These are phyloP conservation scores for Penicillium palitans DNA, from an alignment of 2,329 filamentous ascomycete genomes.

Conservation along the genomic window DNA sequence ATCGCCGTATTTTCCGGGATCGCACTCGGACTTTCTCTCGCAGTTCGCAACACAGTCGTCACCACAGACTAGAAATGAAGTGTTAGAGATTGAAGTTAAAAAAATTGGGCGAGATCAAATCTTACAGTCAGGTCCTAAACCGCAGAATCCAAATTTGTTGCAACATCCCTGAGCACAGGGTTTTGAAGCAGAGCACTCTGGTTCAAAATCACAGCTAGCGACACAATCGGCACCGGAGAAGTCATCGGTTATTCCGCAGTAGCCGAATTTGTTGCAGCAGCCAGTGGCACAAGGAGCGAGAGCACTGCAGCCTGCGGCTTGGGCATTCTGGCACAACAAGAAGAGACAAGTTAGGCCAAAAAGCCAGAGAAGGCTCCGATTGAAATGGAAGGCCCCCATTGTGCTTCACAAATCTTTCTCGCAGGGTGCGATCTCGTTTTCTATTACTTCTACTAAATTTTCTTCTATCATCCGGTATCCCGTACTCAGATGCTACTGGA, in stretches of 20 bases:
- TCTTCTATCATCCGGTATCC: no score
- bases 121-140: slow-evolving; percentile 2
- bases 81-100: no score
- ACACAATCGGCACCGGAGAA: slow-evolving; percentile 4
- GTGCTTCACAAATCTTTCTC: no score
- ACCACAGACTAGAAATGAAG: neutral
- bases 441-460: no score
- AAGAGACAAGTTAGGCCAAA: neutral
- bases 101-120: no score
- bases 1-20: no score
- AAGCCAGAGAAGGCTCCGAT: no score
- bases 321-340: neutral
- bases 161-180: neutral
- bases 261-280: neutral
- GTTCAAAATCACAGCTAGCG: neutral
- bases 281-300: neutral
- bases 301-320: neutral
- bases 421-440: no score
- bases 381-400: no score
- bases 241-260: neutral
- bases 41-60: neutral
- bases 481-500: no score
- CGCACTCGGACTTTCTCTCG: neutral
- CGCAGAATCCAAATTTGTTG: slow-evolving; percentile 4
- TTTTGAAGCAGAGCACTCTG: slow-evolving; percentile 3